Percentiles rank a stretch among this genome's conserved stretches.
These are phyloP conservation scores for Hygrophila difformis DNA, from an alignment of 257 asterid species.

Conservation along the genomic window DNA sequence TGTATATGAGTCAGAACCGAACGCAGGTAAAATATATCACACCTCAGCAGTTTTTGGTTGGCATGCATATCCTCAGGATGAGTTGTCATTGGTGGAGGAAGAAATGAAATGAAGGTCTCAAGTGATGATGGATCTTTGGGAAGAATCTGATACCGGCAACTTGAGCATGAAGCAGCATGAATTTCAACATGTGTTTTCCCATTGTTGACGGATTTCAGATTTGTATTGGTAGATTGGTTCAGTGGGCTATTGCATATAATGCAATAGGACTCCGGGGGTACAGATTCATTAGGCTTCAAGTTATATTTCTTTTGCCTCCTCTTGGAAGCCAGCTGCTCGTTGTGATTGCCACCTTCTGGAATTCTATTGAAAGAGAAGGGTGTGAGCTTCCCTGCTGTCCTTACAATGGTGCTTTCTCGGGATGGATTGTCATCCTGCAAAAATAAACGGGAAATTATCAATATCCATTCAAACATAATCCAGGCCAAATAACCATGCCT, in stretches of 20 bases:
- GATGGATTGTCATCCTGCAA: constrained; percentile 87
- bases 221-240: constrained; percentile 28
- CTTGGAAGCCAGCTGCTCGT: constrained; percentile 44
- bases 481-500: background rate
- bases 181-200: constrained; percentile 25
- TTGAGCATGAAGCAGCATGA: constrained; percentile 36
- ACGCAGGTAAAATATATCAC: constrained; percentile 3
- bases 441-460: constrained; percentile 3
- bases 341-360: constrained; percentile 45
- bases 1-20: constrained; percentile 1
- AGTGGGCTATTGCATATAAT: constrained; percentile 75
- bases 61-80: constrained; percentile 18
- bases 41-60: constrained; percentile 43
- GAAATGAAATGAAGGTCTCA: constrained; percentile 47
- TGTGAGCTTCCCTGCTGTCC: constrained; percentile 91
- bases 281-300: constrained; percentile 47
- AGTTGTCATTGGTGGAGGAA: constrained; percentile 47
- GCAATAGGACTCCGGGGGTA: constrained; percentile 67
- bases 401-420: constrained; percentile 84
- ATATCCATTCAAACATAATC: background rate
- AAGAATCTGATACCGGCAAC: constrained; percentile 89
- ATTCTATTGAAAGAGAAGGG: constrained; percentile 74
- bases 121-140: constrained; percentile 52
- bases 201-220: constrained; percentile 15
- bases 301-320: constrained; percentile 87